Evolutionary conservation across 2,329 filamentous ascomycete species (phyloP), one percentile per base, ranked within the genome.

Genomic region (Aspergillus ochraceus): DNA sequence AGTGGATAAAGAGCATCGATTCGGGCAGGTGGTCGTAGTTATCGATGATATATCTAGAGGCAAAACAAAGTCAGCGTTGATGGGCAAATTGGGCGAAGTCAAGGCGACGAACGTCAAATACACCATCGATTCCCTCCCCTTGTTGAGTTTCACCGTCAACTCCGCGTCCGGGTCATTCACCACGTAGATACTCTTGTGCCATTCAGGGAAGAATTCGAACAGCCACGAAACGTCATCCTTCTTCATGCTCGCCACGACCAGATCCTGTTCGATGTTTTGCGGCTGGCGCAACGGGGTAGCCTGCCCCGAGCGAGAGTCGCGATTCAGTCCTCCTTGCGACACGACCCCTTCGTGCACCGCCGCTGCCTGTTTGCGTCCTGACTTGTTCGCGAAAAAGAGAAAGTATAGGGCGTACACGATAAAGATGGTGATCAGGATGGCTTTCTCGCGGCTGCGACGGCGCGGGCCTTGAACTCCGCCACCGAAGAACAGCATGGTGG

Each of bases 101-200:
- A 32, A 19, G 14, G 49, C 26, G 26, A 61, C 74, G 64, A 67
- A 79, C 76, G 76, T 79, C 62, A 79, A 66, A 68, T 78, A 79
- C 4, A 76, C 76, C 76, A 78, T 79, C 6, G 75, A 76, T 62
- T 79, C 77, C 54, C 76, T 70, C 8, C 77, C 77, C 64, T 79
- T 79, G 60, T 79, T 79, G 49, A 66, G 64, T 3, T 79, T 74
- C 14, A 86, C 82, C 0, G 79, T 83, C 62, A 84, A 71, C 20
- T 74, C 61, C 3, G 82, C 81, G 5, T 62, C 63, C 32, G 77
- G 73, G 64, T 84, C 78, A 64, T 87, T 79, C 54, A 83, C 82
- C 26, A 84, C 78, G 68, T 86, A 86, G 59, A 86, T 77, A 60
- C 78, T 83, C 68, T 81, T 80, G 60, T 79, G 76, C 83, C 83